These are phyloP conservation scores for Acacia concinna DNA, from an alignment of 331 rosid genomes.

Conservation along the genomic window DNA sequence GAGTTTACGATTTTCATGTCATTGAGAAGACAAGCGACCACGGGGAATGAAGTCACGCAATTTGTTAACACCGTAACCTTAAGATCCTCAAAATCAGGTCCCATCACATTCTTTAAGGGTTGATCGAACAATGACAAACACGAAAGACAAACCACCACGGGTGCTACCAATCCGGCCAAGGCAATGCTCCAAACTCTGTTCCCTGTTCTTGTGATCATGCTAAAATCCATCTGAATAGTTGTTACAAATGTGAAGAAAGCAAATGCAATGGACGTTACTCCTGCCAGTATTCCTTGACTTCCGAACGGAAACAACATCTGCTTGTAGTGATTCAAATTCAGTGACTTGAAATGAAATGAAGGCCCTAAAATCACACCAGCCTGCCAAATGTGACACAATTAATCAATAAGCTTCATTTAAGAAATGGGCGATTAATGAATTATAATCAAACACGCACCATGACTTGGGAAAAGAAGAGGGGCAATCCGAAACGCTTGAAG, in stretches of 20 bases:
- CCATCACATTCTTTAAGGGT: not conserved
- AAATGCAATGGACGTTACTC: slow-evolving; percentile 45
- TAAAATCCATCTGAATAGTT: slow-evolving; percentile 58
- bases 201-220: slow-evolving; percentile 46
- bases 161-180: slow-evolving; percentile 9
- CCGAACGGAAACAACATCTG: slow-evolving; percentile 35
- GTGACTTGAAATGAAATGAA: not conserved
- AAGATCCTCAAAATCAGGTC: not conserved
- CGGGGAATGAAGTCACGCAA: slow-evolving; percentile 29
- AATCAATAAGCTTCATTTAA: not conserved
- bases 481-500: slow-evolving; percentile 28
- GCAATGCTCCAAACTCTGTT: slow-evolving; percentile 44
- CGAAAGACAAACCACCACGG: not conserved
- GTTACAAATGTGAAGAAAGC: slow-evolving; percentile 34
- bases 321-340: slow-evolving; percentile 20
- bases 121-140: not conserved
- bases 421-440: not conserved
- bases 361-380: slow-evolving; percentile 47
- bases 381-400: slow-evolving; percentile 23
- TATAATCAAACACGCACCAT: slow-evolving; percentile 8
- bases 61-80: slow-evolving; percentile 19
- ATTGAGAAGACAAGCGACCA: slow-evolving; percentile 35
- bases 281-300: slow-evolving; percentile 42
- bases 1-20: slow-evolving; percentile 51
- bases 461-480: slow-evolving; percentile 32